Base-by-base conservation (phyloP, 2,329 filamentous ascomycete genomes). In the Diaporthe sp. region DNA sequence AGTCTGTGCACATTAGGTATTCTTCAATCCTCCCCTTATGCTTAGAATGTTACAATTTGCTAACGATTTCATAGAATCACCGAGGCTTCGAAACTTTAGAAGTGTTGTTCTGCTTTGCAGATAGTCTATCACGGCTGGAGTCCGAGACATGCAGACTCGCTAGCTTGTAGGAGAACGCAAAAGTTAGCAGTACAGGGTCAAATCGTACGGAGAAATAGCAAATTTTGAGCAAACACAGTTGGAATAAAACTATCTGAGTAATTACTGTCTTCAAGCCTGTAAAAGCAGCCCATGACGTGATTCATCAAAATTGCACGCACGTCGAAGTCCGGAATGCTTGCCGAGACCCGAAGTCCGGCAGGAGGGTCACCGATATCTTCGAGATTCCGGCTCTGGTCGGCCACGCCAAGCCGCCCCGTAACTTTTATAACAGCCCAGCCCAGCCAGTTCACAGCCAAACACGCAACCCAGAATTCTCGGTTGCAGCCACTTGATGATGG, bases 1-100 rank as follows among this genome's bases (percentile, higher is more conserved):
- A 73, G 25, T 58, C 71, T 34, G 55, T 73, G 55, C 71, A 73
- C 17, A 73, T 73, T 22, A 73, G 37, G 71, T 73, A 73, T 7
- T 22, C 9, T 37, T 22, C 22, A 3, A 39, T 9, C 22, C 31
- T 39, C n/a, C 6, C 3, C 19, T 2, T 19, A 15, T 39, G 13
- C 9, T 3, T 13, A n/a, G 34, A 4, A 15, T n/a, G 8, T 6
- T 6, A 2, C 13, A n/a, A 13, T 39, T 39, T 19, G 10, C 57
- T 60, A 39, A 60, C 10, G 31, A 39, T 4, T 46, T 6, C 2
- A 22, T 9, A 62, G 60, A 28, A 39, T 62, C 60, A 28, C 39
- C 2, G 60, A 62, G 39, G 60, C 39, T 17, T 62, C 60, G 25
- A 62, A 46, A 44, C 15, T 62, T n/a, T 62, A n/a, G 12, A 19